phyloP scores from a whole-genome alignment of 208 protist genomes.

The Trypanosoma platydactyli region DNA sequence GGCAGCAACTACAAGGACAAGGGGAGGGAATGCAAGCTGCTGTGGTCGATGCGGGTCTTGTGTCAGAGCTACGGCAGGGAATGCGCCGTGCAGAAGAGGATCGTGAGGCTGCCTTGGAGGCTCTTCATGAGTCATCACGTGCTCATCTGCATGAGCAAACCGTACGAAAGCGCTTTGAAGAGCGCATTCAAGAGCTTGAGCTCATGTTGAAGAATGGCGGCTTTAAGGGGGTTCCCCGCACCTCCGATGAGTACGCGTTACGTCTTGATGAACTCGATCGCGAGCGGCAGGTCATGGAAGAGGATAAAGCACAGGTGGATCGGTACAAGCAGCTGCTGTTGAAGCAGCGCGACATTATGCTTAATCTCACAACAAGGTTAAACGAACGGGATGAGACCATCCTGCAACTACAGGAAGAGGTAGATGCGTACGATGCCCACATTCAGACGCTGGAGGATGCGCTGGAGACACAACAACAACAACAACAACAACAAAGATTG shows the following conservation, averaged over 20 bases:
- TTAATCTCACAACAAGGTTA: constrained; percentile 89
- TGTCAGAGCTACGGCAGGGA: constrained; percentile 27
- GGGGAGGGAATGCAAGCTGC: not conserved
- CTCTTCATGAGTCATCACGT: constrained; percentile 46
- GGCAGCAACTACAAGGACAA: constrained; percentile 44
- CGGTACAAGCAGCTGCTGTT: constrained; percentile 96
- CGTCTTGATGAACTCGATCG: constrained; percentile 82
- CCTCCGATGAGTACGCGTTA: constrained; percentile 53
- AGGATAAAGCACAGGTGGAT: constrained; percentile 92
- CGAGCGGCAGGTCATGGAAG: constrained; percentile 77
- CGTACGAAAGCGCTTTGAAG: constrained; percentile 46
- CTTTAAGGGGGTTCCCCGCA: constrained; percentile 40
- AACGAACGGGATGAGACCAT: constrained; percentile 94
- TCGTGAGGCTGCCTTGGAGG: constrained; percentile 57
- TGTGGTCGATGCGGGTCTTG: constrained; percentile 27
- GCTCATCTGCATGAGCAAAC: constrained; percentile 47
- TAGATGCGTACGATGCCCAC: constrained; percentile 85
- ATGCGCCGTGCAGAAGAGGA: constrained; percentile 56
- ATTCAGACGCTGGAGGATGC: constrained; percentile 71
- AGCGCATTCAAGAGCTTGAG: constrained; percentile 62
- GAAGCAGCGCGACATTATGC: constrained; percentile 97
- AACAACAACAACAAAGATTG: constrained; percentile 22
- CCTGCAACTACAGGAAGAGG: constrained; percentile 81
- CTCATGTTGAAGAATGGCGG: constrained; percentile 44
- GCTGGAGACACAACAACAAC: constrained; percentile 34